Percentiles rank a stretch among this genome's conserved stretches.
Evolutionary conservation across 139 green algal genomes (phyloP).

Genomic region (Pleodorina starrii): DNA sequence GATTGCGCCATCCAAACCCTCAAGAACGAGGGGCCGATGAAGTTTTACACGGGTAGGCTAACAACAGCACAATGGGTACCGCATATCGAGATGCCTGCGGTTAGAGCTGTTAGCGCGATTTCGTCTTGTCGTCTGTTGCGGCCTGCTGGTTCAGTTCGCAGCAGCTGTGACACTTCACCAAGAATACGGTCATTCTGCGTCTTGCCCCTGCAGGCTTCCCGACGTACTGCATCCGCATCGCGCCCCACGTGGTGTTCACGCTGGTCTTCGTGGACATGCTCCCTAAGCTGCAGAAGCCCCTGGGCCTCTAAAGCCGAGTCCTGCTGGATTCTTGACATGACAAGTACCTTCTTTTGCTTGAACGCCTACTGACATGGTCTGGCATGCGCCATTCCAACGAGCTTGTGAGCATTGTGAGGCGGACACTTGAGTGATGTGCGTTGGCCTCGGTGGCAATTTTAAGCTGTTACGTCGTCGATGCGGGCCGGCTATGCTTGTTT

Average conservation of each 20-base stretch:
- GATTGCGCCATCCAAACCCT: slow-evolving; percentile 94
- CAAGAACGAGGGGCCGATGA: slow-evolving; percentile 84
- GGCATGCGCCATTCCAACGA: too few species aligned
- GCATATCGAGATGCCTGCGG: too few species aligned
- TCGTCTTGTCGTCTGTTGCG: too few species aligned
- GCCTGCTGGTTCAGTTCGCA: too few species aligned
- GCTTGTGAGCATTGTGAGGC: not conserved
- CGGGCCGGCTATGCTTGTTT: too few species aligned
- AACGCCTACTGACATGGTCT: too few species aligned
- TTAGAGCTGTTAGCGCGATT: too few species aligned
- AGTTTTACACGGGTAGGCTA: slow-evolving; percentile 97
- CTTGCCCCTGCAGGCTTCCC: slow-evolving; percentile 79
- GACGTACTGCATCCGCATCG: slow-evolving; percentile 92
- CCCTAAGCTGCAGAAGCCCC: slow-evolving; percentile 82
- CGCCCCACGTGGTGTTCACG: slow-evolving; percentile 93
- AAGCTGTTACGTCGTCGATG: too few species aligned
- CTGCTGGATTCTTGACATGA: too few species aligned
- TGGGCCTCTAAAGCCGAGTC: slow-evolving; percentile 73
- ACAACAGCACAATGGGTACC: not conserved
- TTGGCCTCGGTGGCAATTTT: not conserved
- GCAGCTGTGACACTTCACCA: too few species aligned
- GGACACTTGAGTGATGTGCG: not conserved
- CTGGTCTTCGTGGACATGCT: slow-evolving; percentile 91
- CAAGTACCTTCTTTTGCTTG: too few species aligned
- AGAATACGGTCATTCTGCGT: too few species aligned